phyloP scores from a whole-genome alignment of 2,329 filamentous ascomycete species.

The Microcyclospora tardicrescens region DNA sequence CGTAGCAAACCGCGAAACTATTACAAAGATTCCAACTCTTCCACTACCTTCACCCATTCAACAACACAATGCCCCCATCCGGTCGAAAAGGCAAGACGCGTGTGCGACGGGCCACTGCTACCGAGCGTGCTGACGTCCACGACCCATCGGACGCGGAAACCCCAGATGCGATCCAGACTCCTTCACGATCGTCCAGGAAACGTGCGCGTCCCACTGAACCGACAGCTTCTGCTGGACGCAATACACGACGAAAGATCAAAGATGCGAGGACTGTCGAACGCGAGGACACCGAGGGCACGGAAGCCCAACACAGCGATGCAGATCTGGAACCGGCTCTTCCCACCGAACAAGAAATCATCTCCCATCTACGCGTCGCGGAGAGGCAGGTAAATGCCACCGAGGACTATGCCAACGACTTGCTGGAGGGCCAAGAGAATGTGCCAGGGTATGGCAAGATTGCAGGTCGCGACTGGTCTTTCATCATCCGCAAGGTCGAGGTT shows the following conservation, averaged over 20 bases:
- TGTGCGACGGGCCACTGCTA: conserved; percentile 17
- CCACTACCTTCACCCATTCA: no score
- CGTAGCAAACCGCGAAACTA: no score
- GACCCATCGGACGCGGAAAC: conserved; percentile 29
- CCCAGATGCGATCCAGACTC: conserved; percentile 35
- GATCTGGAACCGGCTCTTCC: conserved; percentile 25
- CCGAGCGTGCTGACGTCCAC: conserved; percentile 7
- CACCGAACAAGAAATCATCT: conserved; percentile 31
- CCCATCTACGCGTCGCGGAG: conserved; percentile 30
- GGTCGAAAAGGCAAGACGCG: conserved; percentile 22
- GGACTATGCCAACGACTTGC: conserved; percentile 42
- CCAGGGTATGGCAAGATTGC: conserved; percentile 70
- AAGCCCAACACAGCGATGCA: conserved; percentile 27
- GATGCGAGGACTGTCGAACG: conserved; percentile 19
- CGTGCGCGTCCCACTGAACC: conserved; percentile 24
- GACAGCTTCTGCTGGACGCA: conserved; percentile 14
- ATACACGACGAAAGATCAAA: conserved; percentile 22
- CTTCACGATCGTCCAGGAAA: conserved; percentile 35
- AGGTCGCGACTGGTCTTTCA: conserved; percentile 73
- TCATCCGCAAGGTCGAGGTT: conserved; percentile 60
- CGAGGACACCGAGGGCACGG: conserved; percentile 26
- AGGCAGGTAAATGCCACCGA: conserved; percentile 44
- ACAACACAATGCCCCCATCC: conserved; percentile 19
- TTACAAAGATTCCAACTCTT: no score
- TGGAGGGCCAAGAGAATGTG: conserved; percentile 33